Evolutionary conservation across 176 grass and related monocot genomes (phyloP).

Genomic region (Dendrocalamus sinicus): DNA sequence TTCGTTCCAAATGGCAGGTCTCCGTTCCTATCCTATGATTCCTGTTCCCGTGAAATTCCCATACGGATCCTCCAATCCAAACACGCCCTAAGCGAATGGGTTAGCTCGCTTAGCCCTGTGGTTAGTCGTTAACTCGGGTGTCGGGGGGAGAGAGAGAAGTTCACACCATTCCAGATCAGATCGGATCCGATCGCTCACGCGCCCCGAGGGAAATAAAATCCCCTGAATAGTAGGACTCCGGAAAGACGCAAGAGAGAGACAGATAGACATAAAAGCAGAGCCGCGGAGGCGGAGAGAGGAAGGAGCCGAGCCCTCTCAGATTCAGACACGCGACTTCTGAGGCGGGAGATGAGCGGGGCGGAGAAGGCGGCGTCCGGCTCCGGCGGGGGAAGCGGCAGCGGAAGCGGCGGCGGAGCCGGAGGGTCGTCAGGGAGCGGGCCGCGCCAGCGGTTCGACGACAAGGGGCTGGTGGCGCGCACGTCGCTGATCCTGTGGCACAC

Average conservation of each 20-base stretch:
- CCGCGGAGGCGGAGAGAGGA: neutral
- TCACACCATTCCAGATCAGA: slow-evolving; percentile 26
- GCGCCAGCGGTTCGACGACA: slow-evolving; percentile 73
- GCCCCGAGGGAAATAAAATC: slow-evolving; percentile 12
- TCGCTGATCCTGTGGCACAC: slow-evolving; percentile 99
- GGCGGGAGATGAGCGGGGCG: slow-evolving; percentile 54
- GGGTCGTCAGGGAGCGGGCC: slow-evolving; percentile 55
- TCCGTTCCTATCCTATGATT: too few species aligned
- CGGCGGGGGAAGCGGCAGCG: neutral
- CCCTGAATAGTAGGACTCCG: slow-evolving; percentile 25
- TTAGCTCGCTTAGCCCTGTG: neutral
- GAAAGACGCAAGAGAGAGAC: neutral
- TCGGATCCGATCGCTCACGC: slow-evolving; percentile 31
- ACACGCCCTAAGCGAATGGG: too few species aligned
- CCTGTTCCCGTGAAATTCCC: too few species aligned
- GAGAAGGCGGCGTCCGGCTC: slow-evolving; percentile 39
- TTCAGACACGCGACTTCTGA: slow-evolving; percentile 29
- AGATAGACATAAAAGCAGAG: neutral
- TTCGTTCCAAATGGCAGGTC: too few species aligned
- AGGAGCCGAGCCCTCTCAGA: neutral
- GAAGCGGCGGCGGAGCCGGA: slow-evolving; percentile 23
- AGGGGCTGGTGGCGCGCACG: slow-evolving; percentile 81
- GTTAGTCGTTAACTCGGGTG: neutral
- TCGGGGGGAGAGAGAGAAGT: neutral
- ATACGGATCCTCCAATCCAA: too few species aligned